Conservation (phyloP, 495 filamentous ascomycete genomes). For the Penicillium cosmopolitanum region DNA sequence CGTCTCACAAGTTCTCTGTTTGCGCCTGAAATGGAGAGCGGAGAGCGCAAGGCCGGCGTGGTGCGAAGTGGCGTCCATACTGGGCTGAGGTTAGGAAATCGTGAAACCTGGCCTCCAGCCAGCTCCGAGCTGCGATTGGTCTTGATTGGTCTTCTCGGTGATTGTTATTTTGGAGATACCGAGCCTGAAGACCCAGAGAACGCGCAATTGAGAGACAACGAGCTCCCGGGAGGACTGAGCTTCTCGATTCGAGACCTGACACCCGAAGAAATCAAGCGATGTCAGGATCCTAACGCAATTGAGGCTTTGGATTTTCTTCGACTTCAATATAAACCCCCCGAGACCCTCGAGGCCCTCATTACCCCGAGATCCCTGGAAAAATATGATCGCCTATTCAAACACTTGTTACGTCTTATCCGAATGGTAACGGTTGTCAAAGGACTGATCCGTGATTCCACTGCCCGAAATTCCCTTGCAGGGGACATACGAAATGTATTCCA, state of each 20-base stretch:
- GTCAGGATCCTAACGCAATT: slow-evolving; percentile 76
- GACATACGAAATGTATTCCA: slow-evolving; percentile 51
- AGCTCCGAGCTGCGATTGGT: slow-evolving; percentile 88
- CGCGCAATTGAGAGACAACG: slow-evolving; percentile 41
- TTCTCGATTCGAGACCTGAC: slow-evolving; percentile 86
- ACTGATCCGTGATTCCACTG: slow-evolving; percentile 63
- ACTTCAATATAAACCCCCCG: slow-evolving; percentile 80
- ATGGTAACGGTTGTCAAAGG: slow-evolving; percentile 79
- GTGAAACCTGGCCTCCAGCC: slow-evolving; percentile 87
- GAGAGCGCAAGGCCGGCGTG: slow-evolving; percentile 70
- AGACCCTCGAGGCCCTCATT: slow-evolving; percentile 72
- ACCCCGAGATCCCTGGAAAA: slow-evolving; percentile 66
- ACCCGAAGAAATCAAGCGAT: slow-evolving; percentile 72
- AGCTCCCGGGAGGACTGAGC: slow-evolving; percentile 79
- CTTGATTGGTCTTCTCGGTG: slow-evolving; percentile 82
- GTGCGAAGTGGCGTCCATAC: slow-evolving; percentile 71
- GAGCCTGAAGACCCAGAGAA: slow-evolving; percentile 23
- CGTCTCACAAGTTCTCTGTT: slow-evolving; percentile 84
- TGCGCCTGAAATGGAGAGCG: slow-evolving; percentile 77
- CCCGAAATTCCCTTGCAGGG: slow-evolving; percentile 41
- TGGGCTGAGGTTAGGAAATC: slow-evolving; percentile 75
- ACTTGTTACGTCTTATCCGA: slow-evolving; percentile 74
- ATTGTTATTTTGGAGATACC: slow-evolving; percentile 60
- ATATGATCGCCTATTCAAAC: slow-evolving; percentile 82
- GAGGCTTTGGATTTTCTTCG: slow-evolving; percentile 90